These are phyloP conservation scores for Aspergillus steynii DNA, from an alignment of 495 filamentous ascomycete species.

Conservation along the genomic window DNA sequence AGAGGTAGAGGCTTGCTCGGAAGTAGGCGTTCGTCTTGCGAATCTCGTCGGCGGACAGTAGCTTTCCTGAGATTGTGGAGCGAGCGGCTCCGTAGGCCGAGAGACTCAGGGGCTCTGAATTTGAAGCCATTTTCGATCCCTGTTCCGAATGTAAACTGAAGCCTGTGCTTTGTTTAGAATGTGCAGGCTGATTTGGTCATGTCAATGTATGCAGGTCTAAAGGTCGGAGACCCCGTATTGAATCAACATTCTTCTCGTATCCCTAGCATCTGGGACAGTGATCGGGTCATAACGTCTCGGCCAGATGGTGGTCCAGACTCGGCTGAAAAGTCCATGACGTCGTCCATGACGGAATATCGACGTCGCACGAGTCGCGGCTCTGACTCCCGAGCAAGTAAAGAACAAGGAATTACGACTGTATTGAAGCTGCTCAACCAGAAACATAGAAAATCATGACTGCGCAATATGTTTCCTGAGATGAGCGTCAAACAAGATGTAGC, in stretches of 20 bases:
- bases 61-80: slow-evolving; percentile 58
- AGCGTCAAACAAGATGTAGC: no score
- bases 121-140: neutral
- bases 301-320: neutral
- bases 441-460: no score
- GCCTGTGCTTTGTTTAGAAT: neutral
- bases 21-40: slow-evolving; percentile 68
- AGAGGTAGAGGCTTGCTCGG: slow-evolving; percentile 69
- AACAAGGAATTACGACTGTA: no score
- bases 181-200: neutral
- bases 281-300: no score
- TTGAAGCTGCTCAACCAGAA: no score
- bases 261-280: no score
- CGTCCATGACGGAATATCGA: neutral
- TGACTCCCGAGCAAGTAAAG: no score
- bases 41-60: slow-evolving; percentile 61
- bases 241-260: no score
- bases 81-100: slow-evolving; percentile 64
- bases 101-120: slow-evolving; percentile 39
- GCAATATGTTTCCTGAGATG: no score
- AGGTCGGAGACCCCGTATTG: neutral
- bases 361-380: no score
- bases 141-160: no score
- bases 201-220: neutral
- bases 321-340: neutral